Percentiles rank a stretch among this genome's conserved stretches.
These are phyloP conservation scores for Fagopyrum homotropicum DNA, from an alignment of 148 eudicot genomes.

Conservation along the genomic window DNA sequence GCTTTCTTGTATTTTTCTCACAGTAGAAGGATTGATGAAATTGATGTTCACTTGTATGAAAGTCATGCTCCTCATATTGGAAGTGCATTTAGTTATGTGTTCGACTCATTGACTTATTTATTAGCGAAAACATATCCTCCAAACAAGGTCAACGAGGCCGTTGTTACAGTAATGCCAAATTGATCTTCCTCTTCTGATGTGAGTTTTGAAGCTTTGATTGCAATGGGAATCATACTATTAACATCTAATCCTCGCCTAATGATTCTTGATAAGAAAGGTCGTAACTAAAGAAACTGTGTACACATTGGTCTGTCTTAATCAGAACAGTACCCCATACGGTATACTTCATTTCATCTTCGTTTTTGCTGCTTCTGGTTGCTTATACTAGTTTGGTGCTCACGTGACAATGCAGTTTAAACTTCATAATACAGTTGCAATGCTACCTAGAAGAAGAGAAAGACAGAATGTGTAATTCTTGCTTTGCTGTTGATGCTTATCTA, in stretches of 20 bases:
- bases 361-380: background rate
- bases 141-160: background rate
- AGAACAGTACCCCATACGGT: background rate
- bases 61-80: background rate
- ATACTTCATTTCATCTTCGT: background rate
- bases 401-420: background rate
- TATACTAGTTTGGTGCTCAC: background rate
- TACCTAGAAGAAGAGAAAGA: background rate
- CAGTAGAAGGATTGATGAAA: background rate
- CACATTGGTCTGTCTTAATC: background rate
- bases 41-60: background rate
- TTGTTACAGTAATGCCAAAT: background rate
- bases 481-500: background rate
- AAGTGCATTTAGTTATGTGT: background rate
- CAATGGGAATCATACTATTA: background rate
- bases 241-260: background rate
- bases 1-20: too few relatives aligned
- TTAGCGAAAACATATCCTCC: background rate
- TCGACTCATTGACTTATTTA: background rate
- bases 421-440: background rate
- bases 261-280: background rate
- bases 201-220: background rate
- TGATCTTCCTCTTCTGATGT: background rate
- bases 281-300: background rate
- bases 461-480: background rate